Evolutionary conservation across 2,329 filamentous ascomycete genomes (phyloP).

Genomic region (Phialocephala sp.): DNA sequence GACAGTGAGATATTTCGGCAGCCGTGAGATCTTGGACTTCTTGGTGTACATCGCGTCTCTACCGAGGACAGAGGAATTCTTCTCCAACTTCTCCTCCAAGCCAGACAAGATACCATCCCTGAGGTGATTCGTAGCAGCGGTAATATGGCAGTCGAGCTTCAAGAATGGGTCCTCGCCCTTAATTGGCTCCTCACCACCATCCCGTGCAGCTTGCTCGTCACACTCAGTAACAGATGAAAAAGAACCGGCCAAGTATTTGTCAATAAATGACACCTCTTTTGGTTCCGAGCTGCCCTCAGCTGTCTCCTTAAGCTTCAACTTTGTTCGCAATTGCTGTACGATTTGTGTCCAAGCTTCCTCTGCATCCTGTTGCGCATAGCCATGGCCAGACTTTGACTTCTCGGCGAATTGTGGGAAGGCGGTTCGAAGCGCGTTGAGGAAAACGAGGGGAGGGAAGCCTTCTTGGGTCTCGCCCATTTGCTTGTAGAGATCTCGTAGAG

Average conservation of each 20-base stretch:
- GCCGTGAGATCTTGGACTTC: conserved; percentile 83
- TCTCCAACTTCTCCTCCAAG: conserved; percentile 88
- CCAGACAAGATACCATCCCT: conserved; percentile 85
- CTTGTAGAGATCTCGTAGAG: conserved; percentile 83
- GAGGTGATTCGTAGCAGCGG: conserved; percentile 83
- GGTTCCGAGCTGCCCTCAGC: conserved; percentile 53
- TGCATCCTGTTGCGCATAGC: conserved; percentile 96
- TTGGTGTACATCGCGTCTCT: conserved; percentile 88
- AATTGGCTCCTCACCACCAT: conserved; percentile 73
- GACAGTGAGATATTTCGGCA: conserved; percentile 94
- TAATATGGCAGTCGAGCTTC: conserved; percentile 97
- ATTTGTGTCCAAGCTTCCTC: conserved; percentile 99
- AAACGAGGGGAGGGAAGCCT: conserved; percentile 82
- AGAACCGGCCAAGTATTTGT: conserved; percentile 86
- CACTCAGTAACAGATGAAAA: conserved; percentile 82
- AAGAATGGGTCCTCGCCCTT: conserved; percentile 77
- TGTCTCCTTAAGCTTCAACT: conserved; percentile 68
- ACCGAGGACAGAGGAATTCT: conserved; percentile 77
- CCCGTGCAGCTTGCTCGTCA: conserved; percentile 78
- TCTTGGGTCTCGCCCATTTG: conserved; percentile 89
- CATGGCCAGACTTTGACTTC: conserved; percentile 78
- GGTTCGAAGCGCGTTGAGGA: conserved; percentile 78
- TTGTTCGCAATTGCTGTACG: conserved; percentile 79
- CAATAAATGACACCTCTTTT: conserved; percentile 74
- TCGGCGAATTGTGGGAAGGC: conserved; percentile 94